These are phyloP conservation scores for Decorospora gaudefroyi DNA, from an alignment of 2,329 filamentous ascomycete species.

Conservation along the genomic window DNA sequence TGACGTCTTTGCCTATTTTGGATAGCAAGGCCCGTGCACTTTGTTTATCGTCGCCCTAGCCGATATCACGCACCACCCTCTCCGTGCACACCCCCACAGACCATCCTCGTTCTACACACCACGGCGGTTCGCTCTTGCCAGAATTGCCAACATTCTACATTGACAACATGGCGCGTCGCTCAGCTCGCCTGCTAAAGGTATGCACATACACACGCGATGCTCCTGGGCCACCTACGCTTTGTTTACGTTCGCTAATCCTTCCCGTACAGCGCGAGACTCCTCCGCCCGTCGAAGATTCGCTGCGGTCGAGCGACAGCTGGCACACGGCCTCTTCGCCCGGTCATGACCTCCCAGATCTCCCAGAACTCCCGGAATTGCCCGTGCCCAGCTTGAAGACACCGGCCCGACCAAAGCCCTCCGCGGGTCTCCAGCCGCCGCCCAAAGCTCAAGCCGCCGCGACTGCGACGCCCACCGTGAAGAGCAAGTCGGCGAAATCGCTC, in stretches of 20 bases:
- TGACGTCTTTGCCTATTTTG: constrained; percentile 18
- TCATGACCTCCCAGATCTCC: constrained; percentile 29
- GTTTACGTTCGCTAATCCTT: constrained; percentile 38
- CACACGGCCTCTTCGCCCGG: constrained; percentile 34
- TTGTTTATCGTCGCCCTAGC: constrained; percentile 28
- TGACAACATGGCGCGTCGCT: constrained; percentile 44
- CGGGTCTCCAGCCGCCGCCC: constrained; percentile 25
- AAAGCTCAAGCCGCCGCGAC: constrained; percentile 21
- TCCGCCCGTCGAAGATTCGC: constrained; percentile 21
- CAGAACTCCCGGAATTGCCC: constrained; percentile 27
- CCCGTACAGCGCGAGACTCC: constrained; percentile 35
- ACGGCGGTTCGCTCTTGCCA: constrained; percentile 14
- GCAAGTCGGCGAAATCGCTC: constrained; percentile 29
- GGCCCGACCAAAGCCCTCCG: constrained; percentile 23
- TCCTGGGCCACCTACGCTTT: constrained; percentile 18
- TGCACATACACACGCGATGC: constrained; percentile 4
- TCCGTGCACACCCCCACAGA: constrained; percentile 29
- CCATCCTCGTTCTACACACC: constrained; percentile 29
- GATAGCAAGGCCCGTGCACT: constrained; percentile 17
- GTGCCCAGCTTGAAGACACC: constrained; percentile 31
- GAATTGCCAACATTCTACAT: constrained; percentile 12
- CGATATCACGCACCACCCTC: constrained; percentile 19
- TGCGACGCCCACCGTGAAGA: constrained; percentile 54
- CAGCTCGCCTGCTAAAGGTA: constrained; percentile 47
- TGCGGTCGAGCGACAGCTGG: constrained; percentile 32